Evolutionary conservation across 352 stramenopile species (phyloP).

Genomic region (Phytophthora idaei): DNA sequence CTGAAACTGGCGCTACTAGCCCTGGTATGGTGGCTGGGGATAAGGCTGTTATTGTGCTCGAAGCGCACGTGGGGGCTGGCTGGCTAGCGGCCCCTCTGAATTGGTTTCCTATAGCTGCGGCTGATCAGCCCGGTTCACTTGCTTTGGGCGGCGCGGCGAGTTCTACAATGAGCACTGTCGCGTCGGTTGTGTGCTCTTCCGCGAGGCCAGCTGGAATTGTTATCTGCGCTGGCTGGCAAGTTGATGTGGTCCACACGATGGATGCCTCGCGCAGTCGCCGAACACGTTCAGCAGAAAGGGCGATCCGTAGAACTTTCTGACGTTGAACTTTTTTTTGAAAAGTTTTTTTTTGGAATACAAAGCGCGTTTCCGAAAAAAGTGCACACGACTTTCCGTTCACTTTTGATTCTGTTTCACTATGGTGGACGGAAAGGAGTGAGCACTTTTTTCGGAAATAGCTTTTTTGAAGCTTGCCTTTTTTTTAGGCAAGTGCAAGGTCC

Average conservation of each 20-base stretch:
- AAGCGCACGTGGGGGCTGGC: slow-evolving; percentile 6
- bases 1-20: slow-evolving; percentile 1
- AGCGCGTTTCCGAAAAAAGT: no score
- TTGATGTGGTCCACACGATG: slow-evolving; percentile 2
- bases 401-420: no score
- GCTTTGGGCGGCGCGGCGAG: slow-evolving; percentile 16
- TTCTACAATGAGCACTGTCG: slow-evolving; percentile 40
- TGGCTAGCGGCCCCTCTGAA: slow-evolving; percentile 11
- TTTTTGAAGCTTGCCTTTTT: no score
- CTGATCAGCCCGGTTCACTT: slow-evolving; percentile 2
- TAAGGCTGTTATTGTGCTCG: slow-evolving; percentile 27
- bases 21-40: neutral
- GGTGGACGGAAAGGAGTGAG: no score
- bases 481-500: neutral
- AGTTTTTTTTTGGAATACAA: no score
- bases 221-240: slow-evolving; percentile 10
- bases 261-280: slow-evolving; percentile 2
- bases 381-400: no score
- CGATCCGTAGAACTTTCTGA: neutral
- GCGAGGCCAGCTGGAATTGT: slow-evolving; percentile 5
- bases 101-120: neutral
- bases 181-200: slow-evolving; percentile 7
- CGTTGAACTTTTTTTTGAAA: no score
- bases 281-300: slow-evolving; percentile 1
- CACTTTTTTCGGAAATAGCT: no score